Evolutionary conservation across 108 stramenopile species (phyloP), one percentile per base, ranked within the genome.

Genomic region (Chaetoceros tenuissimus): DNA sequence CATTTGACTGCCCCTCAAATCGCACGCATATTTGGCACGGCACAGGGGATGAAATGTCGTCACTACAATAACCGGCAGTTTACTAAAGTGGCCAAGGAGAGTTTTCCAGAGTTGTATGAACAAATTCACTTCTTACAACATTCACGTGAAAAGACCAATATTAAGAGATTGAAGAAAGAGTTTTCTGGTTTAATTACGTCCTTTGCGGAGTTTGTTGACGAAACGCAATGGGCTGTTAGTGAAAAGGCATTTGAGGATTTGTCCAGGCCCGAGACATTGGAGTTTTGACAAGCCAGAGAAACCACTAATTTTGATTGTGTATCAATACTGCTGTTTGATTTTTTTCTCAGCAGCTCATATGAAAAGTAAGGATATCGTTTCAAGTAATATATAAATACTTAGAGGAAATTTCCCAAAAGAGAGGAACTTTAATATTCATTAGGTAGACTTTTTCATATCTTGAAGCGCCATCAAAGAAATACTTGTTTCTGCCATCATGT

Each of bases 41-140:
- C 46, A 0, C 67, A 68, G 27, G 53, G 46, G 25, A 59, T 28
- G 2, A 0, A 20, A 23, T 68, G 67, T 50, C 23, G 23, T 1
- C 67, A 68, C 43, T 24, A n/a, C n/a, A n/a, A n/a, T n/a, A n/a
- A n/a, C n/a, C n/a, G 46, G 8, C 45, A 48, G n/a, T 57, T 65
- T 1, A 49, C 55, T 0, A 28, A 49, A 25, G 1, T 65, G 45
- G 64, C 56, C 47, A 28, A 49, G 46, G 22, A 49, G 28, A 31
- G 26, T 48, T 65, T 65, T 31, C 40, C 27, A 23, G 64, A 65
- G 0, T 28, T 65, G 28, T 48, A 65, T 24, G 57, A 59, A 24
- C 30, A 48, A 21, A 65, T 65, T 28, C 55, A 40, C 19, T 65
- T 65, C 59, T 51, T 25, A 27, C 48, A 34, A 20, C 46, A 19